Conservation (phyloP, 2,329 filamentous ascomycete genomes). For the Microcera coccophila region DNA sequence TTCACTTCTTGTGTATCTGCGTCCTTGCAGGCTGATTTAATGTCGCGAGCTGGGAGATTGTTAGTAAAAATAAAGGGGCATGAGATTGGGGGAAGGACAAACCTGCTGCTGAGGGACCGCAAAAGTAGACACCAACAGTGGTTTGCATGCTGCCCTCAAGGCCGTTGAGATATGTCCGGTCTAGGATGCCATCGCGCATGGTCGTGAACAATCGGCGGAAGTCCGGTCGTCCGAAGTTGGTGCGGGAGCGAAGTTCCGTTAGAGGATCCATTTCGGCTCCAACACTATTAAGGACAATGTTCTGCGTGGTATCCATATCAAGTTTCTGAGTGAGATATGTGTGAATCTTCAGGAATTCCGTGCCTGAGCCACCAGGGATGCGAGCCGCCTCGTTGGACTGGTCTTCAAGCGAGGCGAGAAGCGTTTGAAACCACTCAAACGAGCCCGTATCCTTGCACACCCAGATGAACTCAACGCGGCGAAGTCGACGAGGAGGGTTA, state of each 20-base stretch:
- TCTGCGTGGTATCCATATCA: conserved; percentile 87
- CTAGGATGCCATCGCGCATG: conserved; percentile 84
- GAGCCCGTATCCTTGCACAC: conserved; percentile 92
- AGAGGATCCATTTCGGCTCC: conserved; percentile 84
- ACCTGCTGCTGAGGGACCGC: conserved; percentile 74
- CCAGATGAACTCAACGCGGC: conserved; percentile 98
- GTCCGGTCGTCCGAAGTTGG: conserved; percentile 92
- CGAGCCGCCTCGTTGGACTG: conserved; percentile 71
- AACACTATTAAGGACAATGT: conserved; percentile 95
- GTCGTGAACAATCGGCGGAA: conserved; percentile 74
- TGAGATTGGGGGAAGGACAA: conserved; percentile 28
- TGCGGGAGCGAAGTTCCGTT: conserved; percentile 83
- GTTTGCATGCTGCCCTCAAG: conserved; percentile 73
- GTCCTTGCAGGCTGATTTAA: conserved; percentile 73
- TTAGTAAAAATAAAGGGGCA: conserved; percentile 29
- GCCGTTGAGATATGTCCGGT: conserved; percentile 80
- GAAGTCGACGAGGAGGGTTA: conserved; percentile 82
- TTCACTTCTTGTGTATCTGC: conserved; percentile 74
- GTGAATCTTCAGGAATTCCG: conserved; percentile 94
- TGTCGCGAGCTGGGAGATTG: conserved; percentile 65
- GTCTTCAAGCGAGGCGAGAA: conserved; percentile 83
- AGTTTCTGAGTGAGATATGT: conserved; percentile 94
- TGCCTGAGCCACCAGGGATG: conserved; percentile 61
- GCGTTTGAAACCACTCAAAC: conserved; percentile 98
- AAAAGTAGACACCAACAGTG: conserved; percentile 96